Base-by-base conservation (phyloP, 2,329 filamentous ascomycete species). In the Xylaria sp. region DNA sequence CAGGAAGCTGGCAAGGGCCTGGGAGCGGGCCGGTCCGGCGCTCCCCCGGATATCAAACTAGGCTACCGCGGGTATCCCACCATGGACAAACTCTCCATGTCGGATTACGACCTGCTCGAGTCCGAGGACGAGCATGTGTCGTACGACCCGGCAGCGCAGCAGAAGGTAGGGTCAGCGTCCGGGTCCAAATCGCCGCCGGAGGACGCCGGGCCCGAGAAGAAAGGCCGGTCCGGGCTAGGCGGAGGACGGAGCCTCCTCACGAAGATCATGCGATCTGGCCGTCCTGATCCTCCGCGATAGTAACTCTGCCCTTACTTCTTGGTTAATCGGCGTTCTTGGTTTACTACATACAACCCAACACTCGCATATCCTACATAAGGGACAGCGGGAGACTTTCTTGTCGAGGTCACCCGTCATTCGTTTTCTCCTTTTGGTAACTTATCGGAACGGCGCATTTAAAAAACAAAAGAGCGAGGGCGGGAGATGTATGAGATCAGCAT, bases 1-100 rank as follows among this genome's bases (percentile, higher is more conserved):
- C 72, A 76, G 42, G 69, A 69, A 44, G 65, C 62, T n/a, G 52
- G 56, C 50, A 51, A 43, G 38, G 48, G 29, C 16, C 17, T 45
- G 8, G 53, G 48, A 26, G 44, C 39, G 29, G 50, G 56, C 29
- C 55, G 50, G 9, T 42, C 52, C 7, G 44, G 19, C 9, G 50
- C 50, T 29, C 54, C 54, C 9, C 48, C 50, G 19, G 54, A 55
- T 20, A 37, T 56, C 7, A 60, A 49, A 45, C 48, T 40, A 4
- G 43, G 29, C 42, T 17, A 26, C n/a, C 22, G 44, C 7, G 48
- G 39, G n/a, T 50, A 60, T 26, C 46, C 64, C 17, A 49, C 61
- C 17, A 55, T 50, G 16, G 57, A 60, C 18, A 59, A 59, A 44
- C 52, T 51, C 19, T 55, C 52, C 2, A 48, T 57, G 46, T 61